Evolutionary conservation across 2,329 filamentous ascomycete species (phyloP).

Genomic region (Hymenoscyphus repandus): DNA sequence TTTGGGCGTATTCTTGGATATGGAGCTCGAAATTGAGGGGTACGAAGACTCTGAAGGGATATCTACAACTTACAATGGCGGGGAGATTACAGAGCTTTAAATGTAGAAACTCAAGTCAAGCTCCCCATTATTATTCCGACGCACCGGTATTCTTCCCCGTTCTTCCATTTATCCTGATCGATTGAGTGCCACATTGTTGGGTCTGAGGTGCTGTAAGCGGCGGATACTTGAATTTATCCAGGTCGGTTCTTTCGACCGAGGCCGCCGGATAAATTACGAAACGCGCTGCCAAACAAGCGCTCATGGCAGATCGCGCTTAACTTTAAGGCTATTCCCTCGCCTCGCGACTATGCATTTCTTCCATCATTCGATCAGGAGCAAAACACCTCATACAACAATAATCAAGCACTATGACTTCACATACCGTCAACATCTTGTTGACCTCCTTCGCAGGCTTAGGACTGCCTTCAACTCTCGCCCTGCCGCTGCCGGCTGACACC

Average conservation of each 20-base stretch:
- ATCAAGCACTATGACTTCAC: conserved; percentile 43
- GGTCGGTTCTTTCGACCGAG: not conserved
- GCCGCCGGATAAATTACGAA: not conserved
- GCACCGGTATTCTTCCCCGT: not conserved
- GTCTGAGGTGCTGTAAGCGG: not conserved
- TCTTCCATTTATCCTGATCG: conserved; percentile 6
- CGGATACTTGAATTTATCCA: conserved; percentile 1
- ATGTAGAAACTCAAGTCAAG: conserved; percentile 1
- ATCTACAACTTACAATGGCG: not conserved
- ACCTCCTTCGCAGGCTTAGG: conserved; percentile 79
- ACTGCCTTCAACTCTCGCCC: conserved; percentile 73
- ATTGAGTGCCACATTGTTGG: not conserved
- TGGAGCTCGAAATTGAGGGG: no score
- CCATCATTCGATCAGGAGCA: not conserved
- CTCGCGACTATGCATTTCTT: no score
- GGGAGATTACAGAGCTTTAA: conserved; percentile 1
- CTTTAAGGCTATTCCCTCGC: no score
- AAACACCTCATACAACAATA: not conserved
- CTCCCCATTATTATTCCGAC: conserved; percentile 3
- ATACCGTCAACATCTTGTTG: conserved; percentile 73
- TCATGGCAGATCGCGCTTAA: not conserved
- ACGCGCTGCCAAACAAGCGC: not conserved
- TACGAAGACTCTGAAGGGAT: not conserved
- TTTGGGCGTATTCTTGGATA: not conserved
- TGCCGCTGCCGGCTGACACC: conserved; percentile 64